These are phyloP conservation scores for Funneliformis caledonium DNA, from an alignment of 371 early-diverging fungal species.

Conservation along the genomic window DNA sequence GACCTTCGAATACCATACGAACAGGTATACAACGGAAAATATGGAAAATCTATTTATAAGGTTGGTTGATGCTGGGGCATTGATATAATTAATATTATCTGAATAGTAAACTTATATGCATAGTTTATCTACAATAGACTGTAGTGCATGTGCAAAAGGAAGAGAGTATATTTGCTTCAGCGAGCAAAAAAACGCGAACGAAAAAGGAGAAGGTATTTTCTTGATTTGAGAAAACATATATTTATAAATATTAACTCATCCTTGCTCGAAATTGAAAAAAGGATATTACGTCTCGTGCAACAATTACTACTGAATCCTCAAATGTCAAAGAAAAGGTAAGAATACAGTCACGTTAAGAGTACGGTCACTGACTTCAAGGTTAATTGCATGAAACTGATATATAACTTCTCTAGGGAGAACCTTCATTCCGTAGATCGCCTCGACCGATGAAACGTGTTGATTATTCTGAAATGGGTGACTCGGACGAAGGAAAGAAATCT, in stretches of 20 bases:
- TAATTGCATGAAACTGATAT: too few relatives aligned
- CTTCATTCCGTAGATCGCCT: slow-evolving; percentile 29
- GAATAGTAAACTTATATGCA: slow-evolving; percentile 24
- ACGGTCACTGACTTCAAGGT: too few relatives aligned
- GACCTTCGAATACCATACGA: slow-evolving; percentile 3
- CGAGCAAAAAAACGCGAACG: slow-evolving; percentile 5
- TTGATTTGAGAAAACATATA: slow-evolving; percentile 20
- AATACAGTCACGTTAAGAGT: too few relatives aligned
- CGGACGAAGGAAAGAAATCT: slow-evolving; percentile 3
- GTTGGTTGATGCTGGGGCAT: background rate
- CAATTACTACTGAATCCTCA: too few relatives aligned
- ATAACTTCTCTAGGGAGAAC: background rate
- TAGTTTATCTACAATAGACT: slow-evolving; percentile 16
- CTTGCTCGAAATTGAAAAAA: background rate
- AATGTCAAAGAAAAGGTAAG: too few relatives aligned
- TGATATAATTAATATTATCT: background rate
- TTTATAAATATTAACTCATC: background rate
- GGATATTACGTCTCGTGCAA: background rate
- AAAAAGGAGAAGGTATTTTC: slow-evolving; percentile 14
- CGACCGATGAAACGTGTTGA: slow-evolving; percentile 31
- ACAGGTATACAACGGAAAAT: slow-evolving; percentile 10
- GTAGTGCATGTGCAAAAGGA: background rate
- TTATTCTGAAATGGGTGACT: slow-evolving; percentile 3
- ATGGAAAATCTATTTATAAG: slow-evolving; percentile 32
- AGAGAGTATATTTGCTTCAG: slow-evolving; percentile 21